phyloP scores from a whole-genome alignment of 1,284 basidiomycete species.

The Cryptococcus wingfieldii region DNA sequence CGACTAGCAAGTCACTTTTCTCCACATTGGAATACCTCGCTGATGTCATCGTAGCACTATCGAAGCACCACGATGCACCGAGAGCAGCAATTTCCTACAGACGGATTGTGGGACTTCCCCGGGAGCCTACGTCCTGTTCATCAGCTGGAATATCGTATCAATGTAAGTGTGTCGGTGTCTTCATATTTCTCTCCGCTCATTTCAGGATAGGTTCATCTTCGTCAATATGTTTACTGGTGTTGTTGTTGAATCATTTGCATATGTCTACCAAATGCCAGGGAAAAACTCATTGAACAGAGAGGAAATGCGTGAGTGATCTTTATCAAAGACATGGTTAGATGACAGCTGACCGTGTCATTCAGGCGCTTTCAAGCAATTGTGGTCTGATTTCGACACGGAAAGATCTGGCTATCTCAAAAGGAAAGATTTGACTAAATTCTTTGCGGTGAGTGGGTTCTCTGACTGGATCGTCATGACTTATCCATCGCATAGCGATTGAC shows the following conservation, averaged over 20 bases:
- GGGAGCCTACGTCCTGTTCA: slow-evolving; percentile 87
- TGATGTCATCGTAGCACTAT: slow-evolving; percentile 56
- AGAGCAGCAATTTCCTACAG: slow-evolving; percentile 56
- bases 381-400: slow-evolving; percentile 77
- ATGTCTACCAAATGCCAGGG: slow-evolving; percentile 81
- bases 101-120: slow-evolving; percentile 84
- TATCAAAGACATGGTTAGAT: not conserved
- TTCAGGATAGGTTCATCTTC: slow-evolving; percentile 71
- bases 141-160: slow-evolving; percentile 93
- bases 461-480: not conserved
- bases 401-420: slow-evolving; percentile 75
- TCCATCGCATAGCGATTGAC: slow-evolving; percentile 23
- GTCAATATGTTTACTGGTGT: slow-evolving; percentile 94
- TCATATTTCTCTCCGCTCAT: not conserved
- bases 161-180: slow-evolving; percentile 59
- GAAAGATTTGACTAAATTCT: slow-evolving; percentile 70
- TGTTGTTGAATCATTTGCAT: slow-evolving; percentile 94
- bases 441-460: slow-evolving; percentile 58
- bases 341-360: not conserved
- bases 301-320: slow-evolving; percentile 64
- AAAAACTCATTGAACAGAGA: slow-evolving; percentile 79
- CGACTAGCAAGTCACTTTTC: slow-evolving; percentile 63
- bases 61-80: slow-evolving; percentile 76
- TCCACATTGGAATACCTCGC: not conserved
- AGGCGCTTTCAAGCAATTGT: slow-evolving; percentile 81